A percentile compares a stretch with the other conserved stretches of the same genome.
Evolutionary conservation across 805 yeast genomes (phyloP).

Genomic region (Nakazawaea ishiwadae): DNA sequence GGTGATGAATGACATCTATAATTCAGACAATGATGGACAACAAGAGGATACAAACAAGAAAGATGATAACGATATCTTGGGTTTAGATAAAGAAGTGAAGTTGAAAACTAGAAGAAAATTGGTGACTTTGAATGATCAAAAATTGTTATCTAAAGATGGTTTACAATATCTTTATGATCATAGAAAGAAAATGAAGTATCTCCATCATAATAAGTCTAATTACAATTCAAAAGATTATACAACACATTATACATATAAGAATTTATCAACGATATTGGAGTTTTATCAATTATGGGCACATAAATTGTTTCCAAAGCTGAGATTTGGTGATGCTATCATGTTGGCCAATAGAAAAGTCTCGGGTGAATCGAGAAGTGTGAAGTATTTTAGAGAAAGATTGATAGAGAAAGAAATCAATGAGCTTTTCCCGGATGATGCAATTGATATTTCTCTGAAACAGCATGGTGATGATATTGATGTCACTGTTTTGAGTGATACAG

Average conservation of each 20-base stretch:
- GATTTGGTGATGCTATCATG: slow-evolving; percentile 62
- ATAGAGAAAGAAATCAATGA: slow-evolving; percentile 32
- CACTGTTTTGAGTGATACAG: neutral
- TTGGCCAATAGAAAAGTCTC: slow-evolving; percentile 47
- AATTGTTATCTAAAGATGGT: slow-evolving; percentile 50
- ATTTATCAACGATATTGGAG: slow-evolving; percentile 43
- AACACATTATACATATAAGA: slow-evolving; percentile 42
- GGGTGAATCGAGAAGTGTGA: slow-evolving; percentile 34
- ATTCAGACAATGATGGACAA: neutral
- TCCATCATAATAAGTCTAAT: slow-evolving; percentile 17
- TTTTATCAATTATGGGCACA: slow-evolving; percentile 77
- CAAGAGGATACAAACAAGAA: neutral
- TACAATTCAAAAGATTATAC: slow-evolving; percentile 22
- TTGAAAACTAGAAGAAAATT: slow-evolving; percentile 21
- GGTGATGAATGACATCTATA: neutral
- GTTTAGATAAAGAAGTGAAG: slow-evolving; percentile 9
- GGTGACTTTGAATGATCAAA: slow-evolving; percentile 49
- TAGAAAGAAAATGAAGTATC: slow-evolving; percentile 29
- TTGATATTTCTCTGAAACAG: too few relatives aligned
- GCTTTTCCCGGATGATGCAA: slow-evolving; percentile 6
- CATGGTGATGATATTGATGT: slow-evolving; percentile 5
- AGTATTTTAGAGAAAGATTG: slow-evolving; percentile 31
- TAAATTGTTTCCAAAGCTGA: slow-evolving; percentile 72
- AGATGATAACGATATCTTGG: slow-evolving; percentile 10
- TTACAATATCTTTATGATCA: slow-evolving; percentile 43